These are phyloP conservation scores for Bipolaris gigantea DNA, from an alignment of 2,329 filamentous ascomycete species.

Conservation along the genomic window DNA sequence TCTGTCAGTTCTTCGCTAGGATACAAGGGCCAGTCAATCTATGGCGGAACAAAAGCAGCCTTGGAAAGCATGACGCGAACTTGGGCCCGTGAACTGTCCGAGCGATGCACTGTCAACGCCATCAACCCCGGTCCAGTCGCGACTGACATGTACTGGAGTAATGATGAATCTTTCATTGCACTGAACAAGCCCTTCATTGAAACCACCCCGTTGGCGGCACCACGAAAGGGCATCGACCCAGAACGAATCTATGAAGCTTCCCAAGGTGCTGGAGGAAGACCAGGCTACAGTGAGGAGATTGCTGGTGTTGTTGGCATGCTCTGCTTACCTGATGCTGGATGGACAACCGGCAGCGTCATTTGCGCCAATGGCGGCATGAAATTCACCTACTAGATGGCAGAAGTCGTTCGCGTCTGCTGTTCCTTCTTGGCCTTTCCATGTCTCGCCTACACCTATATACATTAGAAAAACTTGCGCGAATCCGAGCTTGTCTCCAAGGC, in stretches of 20 bases:
- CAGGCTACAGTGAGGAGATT: slow-evolving; percentile 69
- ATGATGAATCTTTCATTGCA: slow-evolving; percentile 60
- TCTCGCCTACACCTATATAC: too few species aligned
- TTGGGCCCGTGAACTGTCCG: slow-evolving; percentile 65
- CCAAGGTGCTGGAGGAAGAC: slow-evolving; percentile 53
- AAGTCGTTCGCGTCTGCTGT: too few species aligned
- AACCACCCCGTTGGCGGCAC: slow-evolving; percentile 65
- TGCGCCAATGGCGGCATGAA: slow-evolving; percentile 78
- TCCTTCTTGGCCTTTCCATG: too few species aligned
- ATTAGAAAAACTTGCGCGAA: too few species aligned
- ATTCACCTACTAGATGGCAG: slow-evolving; percentile 29
- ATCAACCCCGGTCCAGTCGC: slow-evolving; percentile 68
- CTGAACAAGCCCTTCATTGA: slow-evolving; percentile 63
- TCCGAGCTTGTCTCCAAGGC: too few species aligned
- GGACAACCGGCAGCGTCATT: slow-evolving; percentile 78
- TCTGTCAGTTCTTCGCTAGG: slow-evolving; percentile 62
- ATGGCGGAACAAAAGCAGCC: slow-evolving; percentile 68
- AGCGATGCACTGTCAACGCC: slow-evolving; percentile 65
- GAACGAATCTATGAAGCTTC: slow-evolving; percentile 55
- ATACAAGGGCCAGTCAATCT: slow-evolving; percentile 62
- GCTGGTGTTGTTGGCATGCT: slow-evolving; percentile 78
- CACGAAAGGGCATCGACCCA: slow-evolving; percentile 63
- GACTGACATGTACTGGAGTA: slow-evolving; percentile 63
- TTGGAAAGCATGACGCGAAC: slow-evolving; percentile 70
- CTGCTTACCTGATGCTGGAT: slow-evolving; percentile 69